Evolutionary conservation across 164 flowering plant genomes (phyloP).

Genomic region (Vitis labrusca): DNA sequence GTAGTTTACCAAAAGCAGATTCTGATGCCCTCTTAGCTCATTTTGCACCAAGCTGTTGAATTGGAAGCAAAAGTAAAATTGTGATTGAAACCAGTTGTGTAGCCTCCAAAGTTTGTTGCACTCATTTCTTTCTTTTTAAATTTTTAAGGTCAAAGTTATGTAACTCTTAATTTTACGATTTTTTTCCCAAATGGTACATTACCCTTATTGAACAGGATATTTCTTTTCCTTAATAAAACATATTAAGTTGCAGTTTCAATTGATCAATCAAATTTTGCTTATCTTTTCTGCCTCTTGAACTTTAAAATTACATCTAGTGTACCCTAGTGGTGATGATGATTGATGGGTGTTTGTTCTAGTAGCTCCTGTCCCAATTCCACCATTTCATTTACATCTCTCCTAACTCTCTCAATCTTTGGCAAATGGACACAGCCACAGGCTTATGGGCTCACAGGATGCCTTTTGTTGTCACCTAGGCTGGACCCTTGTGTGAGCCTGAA

Average conservation of each 20-base stretch:
- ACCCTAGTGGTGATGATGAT: too few relatives aligned
- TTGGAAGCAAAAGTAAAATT: not conserved
- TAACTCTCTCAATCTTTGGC: too few relatives aligned
- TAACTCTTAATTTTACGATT: not conserved
- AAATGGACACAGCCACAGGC: not conserved
- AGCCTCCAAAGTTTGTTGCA: not conserved
- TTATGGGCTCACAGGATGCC: not conserved
- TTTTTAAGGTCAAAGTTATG: not conserved
- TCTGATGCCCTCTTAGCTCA: not conserved
- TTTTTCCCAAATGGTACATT: too few relatives aligned
- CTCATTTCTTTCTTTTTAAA: not conserved
- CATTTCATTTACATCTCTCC: too few relatives aligned
- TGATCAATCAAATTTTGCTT: too few relatives aligned
- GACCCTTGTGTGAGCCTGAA: conserved; percentile 1
- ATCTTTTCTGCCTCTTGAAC: too few relatives aligned
- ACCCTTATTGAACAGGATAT: too few relatives aligned
- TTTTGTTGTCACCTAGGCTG: not conserved
- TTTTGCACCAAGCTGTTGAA: not conserved
- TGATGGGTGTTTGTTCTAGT: too few relatives aligned
- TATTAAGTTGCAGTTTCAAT: too few relatives aligned
- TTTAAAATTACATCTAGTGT: too few relatives aligned
- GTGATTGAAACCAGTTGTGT: not conserved
- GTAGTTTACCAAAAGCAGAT: conserved; percentile 1
- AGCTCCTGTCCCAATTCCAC: too few relatives aligned
- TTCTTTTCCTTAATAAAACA: too few relatives aligned